Base-by-base conservation (phyloP, 129 eudicot species). In the Ambrosia trifida region DNA sequence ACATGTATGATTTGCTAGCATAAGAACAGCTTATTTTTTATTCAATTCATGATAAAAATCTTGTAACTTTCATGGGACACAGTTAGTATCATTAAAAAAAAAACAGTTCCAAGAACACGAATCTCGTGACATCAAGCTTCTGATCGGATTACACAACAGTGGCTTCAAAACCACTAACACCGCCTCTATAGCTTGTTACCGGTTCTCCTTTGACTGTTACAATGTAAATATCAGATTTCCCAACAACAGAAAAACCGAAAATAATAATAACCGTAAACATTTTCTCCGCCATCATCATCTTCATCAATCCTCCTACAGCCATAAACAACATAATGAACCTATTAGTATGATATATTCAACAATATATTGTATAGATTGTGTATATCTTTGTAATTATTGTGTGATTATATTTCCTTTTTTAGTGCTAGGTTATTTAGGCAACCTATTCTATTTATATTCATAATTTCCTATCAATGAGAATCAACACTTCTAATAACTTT, bases 121-220 rank as follows among this genome's bases (percentile, higher is more conserved):
- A 92, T 96, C 96, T 88, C 68, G 96, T 77, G 79, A 85, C 80
- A 78, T 92, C 96, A 58, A 88, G 79, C 79, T 75, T 82, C 73
- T 84, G 82, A 58, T 85, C 89, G 35, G 87, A 80, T 24, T 92
- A 96, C 17, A 83, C 88, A 54, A 91, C 95, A 64, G 98, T 92
- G 65, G 96, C 89, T 81, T 80, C 87, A 60, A 86, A 92, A 54
- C 95, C 98, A 51, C 73, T 56, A 41, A 88, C 83, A 50, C 91
- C 95, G 50, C 98, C 98, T 69, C 45, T 58, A 66, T 92, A 92
- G 76, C 95, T 86, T 51, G 77, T 76, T 44, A 92, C 89, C 18
- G 98, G 95, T 78, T 89, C 96, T 33, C 94, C 98, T 80, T 92
- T 91, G 3, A 92, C 62, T n/a, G 82, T 86, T 47, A 89, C 96